Percentiles rank a stretch among this genome's conserved stretches.
phyloP scores from a whole-genome alignment of 345 rosid species.

The Melastoma malabathricum region DNA sequence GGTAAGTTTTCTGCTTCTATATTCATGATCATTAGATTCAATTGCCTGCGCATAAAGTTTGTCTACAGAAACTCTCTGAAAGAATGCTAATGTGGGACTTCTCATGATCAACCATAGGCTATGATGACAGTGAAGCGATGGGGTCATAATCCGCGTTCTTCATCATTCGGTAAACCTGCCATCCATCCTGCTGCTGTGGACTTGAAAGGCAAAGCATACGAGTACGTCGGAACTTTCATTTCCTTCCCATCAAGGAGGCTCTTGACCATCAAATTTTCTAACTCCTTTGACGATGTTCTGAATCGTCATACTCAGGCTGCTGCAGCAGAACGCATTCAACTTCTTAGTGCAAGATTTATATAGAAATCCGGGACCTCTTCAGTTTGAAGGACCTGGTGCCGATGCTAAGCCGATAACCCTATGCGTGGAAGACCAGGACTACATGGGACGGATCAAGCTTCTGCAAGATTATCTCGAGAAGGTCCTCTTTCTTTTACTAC shows the following conservation, averaged over 20 bases:
- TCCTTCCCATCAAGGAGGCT: not conserved
- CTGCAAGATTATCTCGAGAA: slow-evolving; percentile 82
- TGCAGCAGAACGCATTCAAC: slow-evolving; percentile 57
- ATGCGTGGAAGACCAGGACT: slow-evolving; percentile 96
- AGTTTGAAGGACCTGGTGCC: slow-evolving; percentile 96
- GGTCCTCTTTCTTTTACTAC: slow-evolving; percentile 21
- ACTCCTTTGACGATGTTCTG: too few relatives aligned
- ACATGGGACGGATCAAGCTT: slow-evolving; percentile 94
- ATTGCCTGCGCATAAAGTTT: not conserved
- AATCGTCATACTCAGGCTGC: slow-evolving; percentile 34
- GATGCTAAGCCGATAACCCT: slow-evolving; percentile 77
- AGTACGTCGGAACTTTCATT: slow-evolving; percentile 32
- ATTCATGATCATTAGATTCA: not conserved
- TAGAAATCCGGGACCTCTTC: slow-evolving; percentile 98
- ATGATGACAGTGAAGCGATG: slow-evolving; percentile 98
- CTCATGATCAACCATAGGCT: slow-evolving; percentile 33
- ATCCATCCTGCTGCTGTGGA: slow-evolving; percentile 96
- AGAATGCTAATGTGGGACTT: not conserved
- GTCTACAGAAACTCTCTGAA: not conserved
- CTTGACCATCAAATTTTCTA: too few relatives aligned
- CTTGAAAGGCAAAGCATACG: slow-evolving; percentile 92
- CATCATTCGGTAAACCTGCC: slow-evolving; percentile 84
- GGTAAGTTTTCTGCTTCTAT: slow-evolving; percentile 30
- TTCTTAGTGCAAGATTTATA: slow-evolving; percentile 85
- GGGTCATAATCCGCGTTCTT: slow-evolving; percentile 61